phyloP scores from a whole-genome alignment of 495 filamentous ascomycete species.

The Penicillium malachiteum region DNA sequence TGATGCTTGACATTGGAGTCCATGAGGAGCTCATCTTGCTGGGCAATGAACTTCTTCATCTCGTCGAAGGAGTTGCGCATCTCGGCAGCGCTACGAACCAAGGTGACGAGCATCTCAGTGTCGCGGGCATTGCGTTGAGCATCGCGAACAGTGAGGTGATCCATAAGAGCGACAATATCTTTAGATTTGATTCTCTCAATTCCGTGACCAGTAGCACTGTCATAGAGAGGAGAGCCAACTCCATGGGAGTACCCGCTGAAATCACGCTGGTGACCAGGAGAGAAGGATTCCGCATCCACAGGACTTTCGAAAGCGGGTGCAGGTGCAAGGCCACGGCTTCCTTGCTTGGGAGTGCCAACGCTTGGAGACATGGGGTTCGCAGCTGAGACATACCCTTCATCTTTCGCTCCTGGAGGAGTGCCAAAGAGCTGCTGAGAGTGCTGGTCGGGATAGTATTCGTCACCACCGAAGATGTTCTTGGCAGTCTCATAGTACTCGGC shows the following conservation, averaged over 20 bases:
- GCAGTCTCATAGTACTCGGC: slow-evolving; percentile 43
- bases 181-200: slow-evolving; percentile 94
- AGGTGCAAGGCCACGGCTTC: slow-evolving; percentile 58
- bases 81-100: slow-evolving; percentile 91
- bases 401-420: slow-evolving; percentile 54
- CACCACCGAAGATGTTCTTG: slow-evolving; percentile 35
- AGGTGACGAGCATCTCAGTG: slow-evolving; percentile 92
- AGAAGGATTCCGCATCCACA: slow-evolving; percentile 59
- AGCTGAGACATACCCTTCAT: slow-evolving; percentile 91
- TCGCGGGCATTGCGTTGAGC: slow-evolving; percentile 95
- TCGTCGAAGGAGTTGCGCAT: slow-evolving; percentile 98
- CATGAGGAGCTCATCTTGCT: slow-evolving; percentile 82
- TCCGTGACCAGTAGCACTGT: slow-evolving; percentile 82
- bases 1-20: slow-evolving; percentile 81
- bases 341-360: slow-evolving; percentile 58
- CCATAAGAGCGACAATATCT: slow-evolving; percentile 97
- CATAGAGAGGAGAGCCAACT: slow-evolving; percentile 78
- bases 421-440: slow-evolving; percentile 36
- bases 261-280: slow-evolving; percentile 62
- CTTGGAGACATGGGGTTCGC: slow-evolving; percentile 64
- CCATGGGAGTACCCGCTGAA: slow-evolving; percentile 86
- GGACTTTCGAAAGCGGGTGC: slow-evolving; percentile 59
- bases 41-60: slow-evolving; percentile 86
- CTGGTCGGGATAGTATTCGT: slow-evolving; percentile 37
- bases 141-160: slow-evolving; percentile 95